Conservation (phyloP, 306 rosid genomes). For the Cyclanthera cordifolia region DNA sequence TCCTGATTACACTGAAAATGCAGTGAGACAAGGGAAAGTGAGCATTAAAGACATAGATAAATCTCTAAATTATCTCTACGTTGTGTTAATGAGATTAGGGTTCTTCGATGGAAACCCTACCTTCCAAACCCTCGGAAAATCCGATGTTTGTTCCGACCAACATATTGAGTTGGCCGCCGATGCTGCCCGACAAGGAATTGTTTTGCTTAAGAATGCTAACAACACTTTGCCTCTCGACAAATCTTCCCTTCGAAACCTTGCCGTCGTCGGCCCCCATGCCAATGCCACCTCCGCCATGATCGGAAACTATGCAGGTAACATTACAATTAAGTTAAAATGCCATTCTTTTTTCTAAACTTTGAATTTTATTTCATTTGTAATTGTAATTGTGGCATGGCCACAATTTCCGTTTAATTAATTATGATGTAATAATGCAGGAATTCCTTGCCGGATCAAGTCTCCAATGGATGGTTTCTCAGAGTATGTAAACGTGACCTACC, state of each 20-base stretch:
- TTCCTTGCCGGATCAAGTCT: background rate
- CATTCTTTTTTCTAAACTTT: no score
- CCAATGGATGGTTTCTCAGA: constrained; percentile 1
- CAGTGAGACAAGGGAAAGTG: constrained; percentile 43
- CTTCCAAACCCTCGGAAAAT: constrained; percentile 44
- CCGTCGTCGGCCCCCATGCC: constrained; percentile 54
- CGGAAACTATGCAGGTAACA: constrained; percentile 47
- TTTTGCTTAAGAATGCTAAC: constrained; percentile 41
- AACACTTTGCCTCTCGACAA: constrained; percentile 41
- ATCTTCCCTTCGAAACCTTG: constrained; percentile 19
- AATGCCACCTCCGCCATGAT: constrained; percentile 54
- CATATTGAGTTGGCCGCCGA: constrained; percentile 44
- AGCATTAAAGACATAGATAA: constrained; percentile 41
- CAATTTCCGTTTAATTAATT: no score
- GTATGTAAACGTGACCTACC: constrained; percentile 22
- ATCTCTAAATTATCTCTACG: constrained; percentile 57
- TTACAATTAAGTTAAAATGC: no score
- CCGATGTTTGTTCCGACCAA: constrained; percentile 43
- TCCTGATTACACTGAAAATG: constrained; percentile 42
- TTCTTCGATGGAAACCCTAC: constrained; percentile 61
- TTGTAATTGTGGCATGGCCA: no score
- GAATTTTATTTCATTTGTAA: no score
- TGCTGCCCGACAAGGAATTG: constrained; percentile 66
- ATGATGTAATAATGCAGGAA: background rate
- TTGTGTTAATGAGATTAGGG: constrained; percentile 63